phyloP scores from a whole-genome alignment of 2,329 filamentous ascomycete genomes.

The Fusarium brevicatenulatum region DNA sequence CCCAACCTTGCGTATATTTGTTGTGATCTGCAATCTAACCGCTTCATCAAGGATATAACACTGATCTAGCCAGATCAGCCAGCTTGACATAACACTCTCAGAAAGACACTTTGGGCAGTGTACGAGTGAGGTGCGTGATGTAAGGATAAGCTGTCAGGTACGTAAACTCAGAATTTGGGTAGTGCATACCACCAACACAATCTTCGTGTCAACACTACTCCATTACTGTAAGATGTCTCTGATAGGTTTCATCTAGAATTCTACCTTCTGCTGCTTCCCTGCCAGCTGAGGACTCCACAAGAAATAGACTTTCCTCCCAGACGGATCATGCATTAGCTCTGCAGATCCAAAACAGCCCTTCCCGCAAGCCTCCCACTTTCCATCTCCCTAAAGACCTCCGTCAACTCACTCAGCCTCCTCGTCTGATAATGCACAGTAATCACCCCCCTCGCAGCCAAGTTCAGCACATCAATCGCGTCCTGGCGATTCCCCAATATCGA shows the following conservation, averaged over 20 bases:
- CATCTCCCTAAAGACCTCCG: background rate
- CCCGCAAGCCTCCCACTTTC: background rate
- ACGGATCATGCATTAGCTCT: background rate
- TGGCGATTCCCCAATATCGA: background rate
- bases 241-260: background rate
- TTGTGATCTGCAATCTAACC: background rate
- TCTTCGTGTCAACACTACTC: background rate
- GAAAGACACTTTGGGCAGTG: background rate
- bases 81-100: no score
- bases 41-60: no score
- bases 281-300: accelerated
- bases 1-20: background rate
- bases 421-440: background rate
- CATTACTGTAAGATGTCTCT: background rate
- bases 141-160: background rate
- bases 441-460: background rate
- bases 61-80: no score
- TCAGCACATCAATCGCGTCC: background rate
- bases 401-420: background rate
- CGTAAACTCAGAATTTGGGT: accelerated
- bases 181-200: background rate
- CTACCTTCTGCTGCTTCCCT: background rate
- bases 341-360: background rate
- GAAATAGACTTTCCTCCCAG: background rate
- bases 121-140: background rate